phyloP scores from a whole-genome alignment of 331 rosid species.

The Quercus tomentella region DNA sequence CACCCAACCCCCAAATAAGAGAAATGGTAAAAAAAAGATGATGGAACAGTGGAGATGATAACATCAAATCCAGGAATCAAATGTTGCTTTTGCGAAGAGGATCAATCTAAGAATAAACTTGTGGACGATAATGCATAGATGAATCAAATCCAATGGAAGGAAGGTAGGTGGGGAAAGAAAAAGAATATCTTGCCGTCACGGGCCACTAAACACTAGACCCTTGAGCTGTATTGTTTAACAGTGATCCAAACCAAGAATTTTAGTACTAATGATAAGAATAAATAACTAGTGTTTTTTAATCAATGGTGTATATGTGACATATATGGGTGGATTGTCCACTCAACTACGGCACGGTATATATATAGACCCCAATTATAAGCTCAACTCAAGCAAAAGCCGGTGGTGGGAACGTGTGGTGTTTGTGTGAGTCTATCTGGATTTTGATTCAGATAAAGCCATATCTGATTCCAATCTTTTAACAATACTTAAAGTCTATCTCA shows the following conservation, averaged over 20 bases:
- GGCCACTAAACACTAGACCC: slow-evolving; percentile 3
- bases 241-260: too few species aligned
- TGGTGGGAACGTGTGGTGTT: not conserved
- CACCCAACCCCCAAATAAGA: too few species aligned
- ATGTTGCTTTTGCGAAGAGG: not conserved
- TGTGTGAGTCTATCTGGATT: not conserved
- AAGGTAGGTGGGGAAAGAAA: not conserved
- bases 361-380: not conserved
- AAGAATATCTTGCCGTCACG: slow-evolving; percentile 3
- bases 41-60: not conserved
- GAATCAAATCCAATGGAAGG: not conserved
- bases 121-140: not conserved
- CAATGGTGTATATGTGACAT: too few species aligned
- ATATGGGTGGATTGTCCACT: not conserved
- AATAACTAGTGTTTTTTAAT: too few species aligned
- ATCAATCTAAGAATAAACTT: not conserved
- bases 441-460: not conserved
- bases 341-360: not conserved
- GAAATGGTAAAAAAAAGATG: too few species aligned
- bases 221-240: not conserved
- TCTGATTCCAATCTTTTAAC: not conserved
- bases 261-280: too few species aligned
- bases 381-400: not conserved
- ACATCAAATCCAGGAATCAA: slow-evolving; percentile 6
- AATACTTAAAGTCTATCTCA: not conserved